A percentile compares a stretch with the other conserved stretches of the same genome.
These are phyloP conservation scores for Fraxinus anomala DNA, from an alignment of 257 asterid genomes.

Conservation along the genomic window DNA sequence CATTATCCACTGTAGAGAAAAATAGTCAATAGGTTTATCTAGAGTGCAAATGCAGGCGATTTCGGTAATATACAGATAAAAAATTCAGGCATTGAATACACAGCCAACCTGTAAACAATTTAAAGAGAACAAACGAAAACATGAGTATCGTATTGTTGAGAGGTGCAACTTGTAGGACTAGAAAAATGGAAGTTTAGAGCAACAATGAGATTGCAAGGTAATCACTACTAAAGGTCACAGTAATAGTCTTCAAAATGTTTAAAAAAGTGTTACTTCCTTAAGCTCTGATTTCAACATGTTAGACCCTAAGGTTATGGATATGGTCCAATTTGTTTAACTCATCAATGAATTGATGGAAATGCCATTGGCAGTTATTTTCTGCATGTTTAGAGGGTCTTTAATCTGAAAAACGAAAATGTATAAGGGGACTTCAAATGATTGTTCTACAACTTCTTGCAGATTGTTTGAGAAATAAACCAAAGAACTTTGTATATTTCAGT, in stretches of 20 bases:
- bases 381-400: too few relatives aligned
- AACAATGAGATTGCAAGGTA: not conserved
- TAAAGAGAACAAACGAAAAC: constrained; percentile 20
- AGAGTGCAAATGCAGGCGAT: constrained; percentile 11
- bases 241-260: not conserved
- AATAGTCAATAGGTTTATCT: not conserved
- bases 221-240: not conserved
- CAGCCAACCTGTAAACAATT: constrained; percentile 10
- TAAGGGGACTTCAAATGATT: not conserved
- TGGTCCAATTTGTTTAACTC: too few relatives aligned
- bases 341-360: too few relatives aligned
- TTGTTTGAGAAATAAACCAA: not conserved
- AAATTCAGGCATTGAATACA: not conserved
- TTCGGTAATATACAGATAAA: constrained; percentile 13
- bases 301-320: too few relatives aligned
- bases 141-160: not conserved
- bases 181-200: constrained; percentile 5
- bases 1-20: constrained; percentile 79
- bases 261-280: too few relatives aligned
- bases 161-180: constrained; percentile 8
- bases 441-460: not conserved
- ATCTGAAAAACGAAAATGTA: not conserved
- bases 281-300: too few relatives aligned
- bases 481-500: not conserved
- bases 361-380: too few relatives aligned